Evolutionary conservation across 345 rosid species (phyloP), one percentile per base, ranked within the genome.

Genomic region (Lepidium africanum): DNA sequence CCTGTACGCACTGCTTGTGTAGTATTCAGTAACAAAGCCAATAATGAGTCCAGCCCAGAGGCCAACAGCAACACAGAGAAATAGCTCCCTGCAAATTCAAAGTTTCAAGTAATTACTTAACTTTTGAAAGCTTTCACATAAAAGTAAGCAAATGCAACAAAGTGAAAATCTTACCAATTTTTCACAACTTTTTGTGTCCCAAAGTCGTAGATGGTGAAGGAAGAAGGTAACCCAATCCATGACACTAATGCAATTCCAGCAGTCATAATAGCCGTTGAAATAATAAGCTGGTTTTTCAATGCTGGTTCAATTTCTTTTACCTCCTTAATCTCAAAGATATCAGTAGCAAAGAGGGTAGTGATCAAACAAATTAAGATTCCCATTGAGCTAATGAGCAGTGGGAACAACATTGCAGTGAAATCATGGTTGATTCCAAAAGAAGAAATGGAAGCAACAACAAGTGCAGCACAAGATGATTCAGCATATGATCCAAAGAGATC

Each of bases 401-500:
- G 90, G 65, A 77, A 87, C 39, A 76, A 49, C 90, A 87, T 85
- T n/a, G 82, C 71, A 33, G 93, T 81, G 60, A 85, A 81, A 6
- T 87, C 83, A 6, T 87, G 93, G 81, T 79, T 79, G 66, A 85
- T 72, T 36, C 93, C 93, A 57, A 87, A 85, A 27, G 90, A 87
- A 12, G 88, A 87, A 71, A 87, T 85, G 7, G 88, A 87, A 17
- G 88, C 90, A 67, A 87, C 88, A 40, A 87, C 86, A 61, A 85
- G 90, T 15, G 92, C 89, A 55, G 87, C 92, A 77, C 87, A 87
- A 0, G 88, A 87, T 15, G 90, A 73, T 61, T 87, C 90, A 11
- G 92, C 87, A 47, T 84, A 83, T 0, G 90, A 87, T 3, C 92
- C 90, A 74, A 87, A 85, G 47, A 87, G 86, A 79, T 87, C 88